Percentiles rank a stretch among this genome's conserved stretches.
phyloP scores from a whole-genome alignment of 192 early-diverging fungal species.

The Dissophora globulifera region DNA sequence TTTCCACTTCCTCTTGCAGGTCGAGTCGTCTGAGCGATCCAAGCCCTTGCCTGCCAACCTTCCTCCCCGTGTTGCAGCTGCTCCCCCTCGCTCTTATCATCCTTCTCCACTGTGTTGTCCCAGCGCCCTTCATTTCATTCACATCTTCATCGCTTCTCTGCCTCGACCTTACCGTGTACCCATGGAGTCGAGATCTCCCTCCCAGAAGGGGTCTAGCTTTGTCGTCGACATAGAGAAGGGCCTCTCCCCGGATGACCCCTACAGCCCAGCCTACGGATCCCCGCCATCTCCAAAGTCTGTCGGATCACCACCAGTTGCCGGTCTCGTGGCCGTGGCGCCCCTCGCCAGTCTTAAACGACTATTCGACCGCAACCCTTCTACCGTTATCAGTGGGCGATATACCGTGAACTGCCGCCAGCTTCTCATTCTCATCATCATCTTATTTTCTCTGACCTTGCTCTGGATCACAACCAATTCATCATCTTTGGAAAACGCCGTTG shows the following conservation, averaged over 20 bases:
- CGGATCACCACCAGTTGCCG: neutral
- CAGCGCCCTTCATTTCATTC: neutral
- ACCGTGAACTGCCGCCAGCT: slow-evolving; percentile 47
- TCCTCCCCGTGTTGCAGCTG: too few relatives aligned
- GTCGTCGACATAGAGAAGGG: slow-evolving; percentile 39
- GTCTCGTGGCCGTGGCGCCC: slow-evolving; percentile 12
- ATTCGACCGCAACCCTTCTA: slow-evolving; percentile 33
- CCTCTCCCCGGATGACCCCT: neutral
- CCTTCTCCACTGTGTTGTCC: too few relatives aligned
- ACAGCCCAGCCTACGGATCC: neutral
- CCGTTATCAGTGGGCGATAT: slow-evolving; percentile 45
- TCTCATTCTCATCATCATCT: slow-evolving; percentile 24
- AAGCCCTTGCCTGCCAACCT: too few relatives aligned
- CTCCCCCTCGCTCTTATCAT: too few relatives aligned
- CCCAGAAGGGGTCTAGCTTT: neutral
- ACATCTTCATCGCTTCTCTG: neutral
- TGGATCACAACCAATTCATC: slow-evolving; percentile 19
- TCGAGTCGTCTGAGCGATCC: too few relatives aligned
- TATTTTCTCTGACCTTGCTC: slow-evolving; percentile 8
- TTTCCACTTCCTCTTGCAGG: too few relatives aligned
- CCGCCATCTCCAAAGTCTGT: too few relatives aligned
- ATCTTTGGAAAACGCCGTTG: neutral
- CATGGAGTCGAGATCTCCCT: slow-evolving; percentile 23
- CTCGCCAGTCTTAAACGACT: slow-evolving; percentile 27
- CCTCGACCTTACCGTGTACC: neutral